Conservation (phyloP, 192 early-diverging fungal genomes). For the Kickxella alabastrina region DNA sequence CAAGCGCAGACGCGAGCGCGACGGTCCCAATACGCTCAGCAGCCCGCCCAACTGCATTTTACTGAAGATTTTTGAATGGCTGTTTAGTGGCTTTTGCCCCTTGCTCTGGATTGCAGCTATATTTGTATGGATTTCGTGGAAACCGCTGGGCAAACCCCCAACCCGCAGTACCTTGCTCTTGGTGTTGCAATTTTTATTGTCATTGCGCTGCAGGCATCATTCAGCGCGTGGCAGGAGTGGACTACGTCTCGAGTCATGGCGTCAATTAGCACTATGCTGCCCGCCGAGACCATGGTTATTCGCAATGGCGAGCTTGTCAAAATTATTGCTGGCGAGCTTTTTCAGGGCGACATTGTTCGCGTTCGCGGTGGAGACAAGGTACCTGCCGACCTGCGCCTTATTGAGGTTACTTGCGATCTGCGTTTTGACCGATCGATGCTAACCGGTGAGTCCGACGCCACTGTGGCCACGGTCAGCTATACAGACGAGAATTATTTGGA, state of each 20-base stretch:
- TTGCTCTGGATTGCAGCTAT: constrained; percentile 60
- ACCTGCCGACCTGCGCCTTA: constrained; percentile 66
- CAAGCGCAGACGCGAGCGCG: constrained; percentile 3
- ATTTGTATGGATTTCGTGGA: constrained; percentile 55
- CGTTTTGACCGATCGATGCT: constrained; percentile 78
- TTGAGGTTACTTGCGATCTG: constrained; percentile 63
- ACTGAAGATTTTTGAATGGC: constrained; percentile 36
- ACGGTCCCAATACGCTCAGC: constrained; percentile 2
- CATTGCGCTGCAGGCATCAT: constrained; percentile 56
- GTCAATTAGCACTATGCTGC: constrained; percentile 61
- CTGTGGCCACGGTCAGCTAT: constrained; percentile 52
- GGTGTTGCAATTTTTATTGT: constrained; percentile 53
- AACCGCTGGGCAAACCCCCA: constrained; percentile 35
- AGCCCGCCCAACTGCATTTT: constrained; percentile 1
- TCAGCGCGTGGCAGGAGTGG: constrained; percentile 62
- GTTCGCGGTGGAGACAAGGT: constrained; percentile 60
- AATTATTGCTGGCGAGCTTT: constrained; percentile 54
- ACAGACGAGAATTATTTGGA: constrained; percentile 68
- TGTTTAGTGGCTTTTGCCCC: constrained; percentile 61
- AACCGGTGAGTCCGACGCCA: constrained; percentile 69
- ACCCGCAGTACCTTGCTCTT: constrained; percentile 26
- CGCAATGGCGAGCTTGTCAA: constrained; percentile 53
- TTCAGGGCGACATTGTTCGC: constrained; percentile 65
- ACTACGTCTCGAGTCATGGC: constrained; percentile 57
- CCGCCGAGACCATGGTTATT: constrained; percentile 57